A percentile compares a stretch with the other conserved stretches of the same genome.
Conservation (phyloP, 192 early-diverging fungal genomes). For the Backusella tuberculispora region DNA sequence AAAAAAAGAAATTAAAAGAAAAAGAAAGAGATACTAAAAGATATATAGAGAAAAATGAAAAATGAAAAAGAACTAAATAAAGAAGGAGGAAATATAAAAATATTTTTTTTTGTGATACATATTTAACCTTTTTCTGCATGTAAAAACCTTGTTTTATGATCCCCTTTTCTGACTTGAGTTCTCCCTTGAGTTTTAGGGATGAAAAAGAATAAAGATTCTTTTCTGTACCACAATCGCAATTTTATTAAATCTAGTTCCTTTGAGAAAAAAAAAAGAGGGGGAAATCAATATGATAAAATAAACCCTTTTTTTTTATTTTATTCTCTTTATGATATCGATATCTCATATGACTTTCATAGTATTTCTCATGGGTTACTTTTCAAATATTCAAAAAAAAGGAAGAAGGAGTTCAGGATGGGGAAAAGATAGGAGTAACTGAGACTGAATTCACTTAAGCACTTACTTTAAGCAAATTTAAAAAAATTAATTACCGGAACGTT, state of each 20-base stretch:
- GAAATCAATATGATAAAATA: neutral
- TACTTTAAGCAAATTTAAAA: neutral
- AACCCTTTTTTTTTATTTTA: neutral
- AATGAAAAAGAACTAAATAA: slow-evolving; percentile 24
- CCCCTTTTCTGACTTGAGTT: neutral
- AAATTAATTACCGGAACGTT: too few species aligned
- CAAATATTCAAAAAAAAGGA: slow-evolving; percentile 10
- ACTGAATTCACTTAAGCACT: neutral
- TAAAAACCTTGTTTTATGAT: slow-evolving; percentile 11
- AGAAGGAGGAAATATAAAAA: slow-evolving; percentile 16
- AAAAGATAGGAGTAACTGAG: neutral
- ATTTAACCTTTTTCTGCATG: slow-evolving; percentile 8
- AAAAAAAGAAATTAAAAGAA: neutral
- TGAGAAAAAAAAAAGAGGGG: neutral
- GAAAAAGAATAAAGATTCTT: neutral
- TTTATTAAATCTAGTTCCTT: slow-evolving; percentile 21
- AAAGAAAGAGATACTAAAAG: neutral
- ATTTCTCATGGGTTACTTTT: slow-evolving; percentile 1
- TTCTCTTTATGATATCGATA: neutral
- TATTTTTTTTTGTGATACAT: neutral
- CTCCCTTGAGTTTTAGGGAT: neutral
- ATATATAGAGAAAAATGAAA: slow-evolving; percentile 19
- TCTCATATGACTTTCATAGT: slow-evolving; percentile 3
- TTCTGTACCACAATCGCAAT: slow-evolving; percentile 14
- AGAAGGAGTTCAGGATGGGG: neutral